phyloP scores from a whole-genome alignment of 306 rosid species.

The Cucurbita pepo region DNA sequence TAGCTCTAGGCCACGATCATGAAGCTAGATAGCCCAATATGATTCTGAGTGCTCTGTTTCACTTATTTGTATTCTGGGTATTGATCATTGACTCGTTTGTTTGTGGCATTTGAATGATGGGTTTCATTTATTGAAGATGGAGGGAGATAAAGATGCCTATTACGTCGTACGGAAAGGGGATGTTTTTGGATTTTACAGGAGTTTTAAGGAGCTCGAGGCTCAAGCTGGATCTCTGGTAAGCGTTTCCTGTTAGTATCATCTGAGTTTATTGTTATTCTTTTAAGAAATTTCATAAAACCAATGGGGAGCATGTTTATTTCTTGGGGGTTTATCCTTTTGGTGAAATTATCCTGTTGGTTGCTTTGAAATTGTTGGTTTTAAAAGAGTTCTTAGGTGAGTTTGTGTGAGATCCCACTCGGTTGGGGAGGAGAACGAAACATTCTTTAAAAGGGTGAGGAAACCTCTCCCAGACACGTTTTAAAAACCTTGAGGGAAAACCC shows the following conservation, averaged over 20 bases:
- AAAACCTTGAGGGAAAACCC: no score
- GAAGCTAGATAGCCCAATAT: background rate
- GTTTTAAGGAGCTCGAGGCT: conserved; percentile 33
- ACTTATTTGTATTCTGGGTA: background rate
- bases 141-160: conserved; percentile 52
- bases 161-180: conserved; percentile 67
- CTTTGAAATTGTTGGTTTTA: background rate
- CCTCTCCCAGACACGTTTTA: no score
- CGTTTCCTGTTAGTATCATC: background rate
- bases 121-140: conserved; percentile 25
- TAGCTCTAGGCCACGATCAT: background rate
- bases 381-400: background rate
- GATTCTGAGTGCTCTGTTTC: background rate
- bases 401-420: no score
- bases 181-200: conserved; percentile 58
- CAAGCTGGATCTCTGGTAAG: conserved; percentile 37
- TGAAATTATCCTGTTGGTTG: background rate
- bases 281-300: background rate
- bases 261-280: background rate
- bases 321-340: background rate
- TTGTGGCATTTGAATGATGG: conserved; percentile 1
- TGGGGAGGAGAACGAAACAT: no score
- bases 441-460: no score
- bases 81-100: background rate
- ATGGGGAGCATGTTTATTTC: background rate